Evolutionary conservation across 108 stramenopile genomes (phyloP).

Genomic region (Nannochloropsis gaditana): DNA sequence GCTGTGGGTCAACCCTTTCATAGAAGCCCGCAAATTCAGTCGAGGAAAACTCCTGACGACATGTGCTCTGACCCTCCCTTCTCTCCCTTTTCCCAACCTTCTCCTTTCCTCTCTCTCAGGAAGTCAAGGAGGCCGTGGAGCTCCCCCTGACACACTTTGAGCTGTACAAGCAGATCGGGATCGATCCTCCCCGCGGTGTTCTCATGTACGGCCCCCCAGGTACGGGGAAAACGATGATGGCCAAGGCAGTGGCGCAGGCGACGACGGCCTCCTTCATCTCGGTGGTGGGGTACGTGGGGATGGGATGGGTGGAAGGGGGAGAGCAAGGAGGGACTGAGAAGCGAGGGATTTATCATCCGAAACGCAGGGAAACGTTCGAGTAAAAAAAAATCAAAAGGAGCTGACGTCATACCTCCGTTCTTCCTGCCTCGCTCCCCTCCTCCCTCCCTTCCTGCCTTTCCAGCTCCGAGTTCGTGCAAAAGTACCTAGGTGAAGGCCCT

Average conservation of each 20-base stretch:
- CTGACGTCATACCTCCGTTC: neutral
- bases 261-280: constrained; percentile 96
- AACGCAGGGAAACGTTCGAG: neutral
- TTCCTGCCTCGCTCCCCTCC: neutral
- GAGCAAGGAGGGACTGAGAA: neutral
- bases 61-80: neutral
- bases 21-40: too few species aligned
- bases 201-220: constrained; percentile 74
- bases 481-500: constrained; percentile 98
- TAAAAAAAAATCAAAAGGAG: neutral
- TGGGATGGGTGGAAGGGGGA: neutral
- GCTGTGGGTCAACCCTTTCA: too few species aligned
- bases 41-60: too few species aligned
- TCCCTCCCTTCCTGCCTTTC: neutral
- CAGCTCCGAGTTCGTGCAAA: constrained; percentile 95
- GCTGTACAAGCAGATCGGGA: constrained; percentile 97
- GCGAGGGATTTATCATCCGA: neutral
- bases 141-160: constrained; percentile 94
- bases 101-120: constrained; percentile 49
- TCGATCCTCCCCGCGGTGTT: constrained; percentile 98
- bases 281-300: constrained; percentile 62
- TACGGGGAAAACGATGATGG: constrained; percentile 99
- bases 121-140: constrained; percentile 98
- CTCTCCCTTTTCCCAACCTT: neutral
- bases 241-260: constrained; percentile 96